Conservation (phyloP, 768 basidiomycete genomes). For the Cystoderma amianthinum region DNA sequence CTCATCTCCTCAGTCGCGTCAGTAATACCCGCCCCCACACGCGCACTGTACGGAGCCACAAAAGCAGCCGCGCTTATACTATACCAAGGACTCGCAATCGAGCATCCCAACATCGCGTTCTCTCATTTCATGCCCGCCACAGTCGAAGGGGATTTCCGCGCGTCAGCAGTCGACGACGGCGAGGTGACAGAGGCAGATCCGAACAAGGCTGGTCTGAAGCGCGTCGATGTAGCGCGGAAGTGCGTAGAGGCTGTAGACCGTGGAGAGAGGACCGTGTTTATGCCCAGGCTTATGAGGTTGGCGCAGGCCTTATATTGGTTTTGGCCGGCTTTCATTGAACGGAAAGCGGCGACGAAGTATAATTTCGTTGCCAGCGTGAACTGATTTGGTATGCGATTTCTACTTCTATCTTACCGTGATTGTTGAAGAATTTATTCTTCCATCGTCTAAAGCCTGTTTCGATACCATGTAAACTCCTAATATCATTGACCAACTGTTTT, state of each 20-base stretch:
- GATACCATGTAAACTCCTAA: no score
- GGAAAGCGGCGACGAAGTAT: conserved; percentile 58
- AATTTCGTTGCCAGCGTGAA: conserved; percentile 27
- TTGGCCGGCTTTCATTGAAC: conserved; percentile 50
- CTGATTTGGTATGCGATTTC: background rate
- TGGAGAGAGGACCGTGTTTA: conserved; percentile 49
- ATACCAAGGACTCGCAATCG: conserved; percentile 75
- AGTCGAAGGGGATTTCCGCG: conserved; percentile 74
- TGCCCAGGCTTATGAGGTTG: conserved; percentile 39
- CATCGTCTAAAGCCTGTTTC: no score
- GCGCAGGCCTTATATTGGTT: conserved; percentile 62
- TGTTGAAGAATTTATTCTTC: no score
- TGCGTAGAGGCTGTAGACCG: conserved; percentile 57
- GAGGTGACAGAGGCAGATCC: conserved; percentile 43
- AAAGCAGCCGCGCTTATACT: conserved; percentile 76
- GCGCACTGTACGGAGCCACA: conserved; percentile 76
- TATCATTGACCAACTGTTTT: no score
- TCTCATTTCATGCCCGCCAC: conserved; percentile 59
- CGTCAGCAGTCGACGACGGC: conserved; percentile 63
- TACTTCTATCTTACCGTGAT: no score
- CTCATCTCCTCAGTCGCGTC: conserved; percentile 77
- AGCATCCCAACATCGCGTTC: conserved; percentile 66
- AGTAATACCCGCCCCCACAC: conserved; percentile 78
- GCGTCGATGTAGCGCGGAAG: conserved; percentile 49
- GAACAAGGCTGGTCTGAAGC: conserved; percentile 50